Evolutionary conservation across 257 asterid genomes (phyloP), one percentile per base, ranked within the genome.

Genomic region (Penstemon davidsonii): DNA sequence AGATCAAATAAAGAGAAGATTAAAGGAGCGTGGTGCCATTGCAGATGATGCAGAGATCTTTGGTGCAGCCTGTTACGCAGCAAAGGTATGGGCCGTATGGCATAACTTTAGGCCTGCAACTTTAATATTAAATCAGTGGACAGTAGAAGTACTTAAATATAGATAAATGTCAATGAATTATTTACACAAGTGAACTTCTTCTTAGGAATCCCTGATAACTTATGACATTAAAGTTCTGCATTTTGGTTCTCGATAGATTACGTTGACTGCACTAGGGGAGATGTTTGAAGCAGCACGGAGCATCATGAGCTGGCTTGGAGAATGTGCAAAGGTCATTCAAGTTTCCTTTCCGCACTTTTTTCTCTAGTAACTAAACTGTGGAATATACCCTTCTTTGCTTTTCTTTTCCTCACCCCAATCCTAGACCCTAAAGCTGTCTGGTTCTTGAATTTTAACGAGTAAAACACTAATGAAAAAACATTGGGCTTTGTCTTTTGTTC

Each of bases 231-330:
- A 53, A 45, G 38, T 54, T 69, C 9, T 71, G 60, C 49, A 67
- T 75, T 1, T 64, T 80, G 68, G 15, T 76, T 45, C 64, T 81
- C 66, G 66, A 66, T 77, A 93, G 98, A 80, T 77, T 81, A 93
- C 97, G 54, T 84, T 93, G 72, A 85, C 90, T 62, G 98, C 98
- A 57, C 75, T 92, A n/a, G 98, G 88, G 52, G 85, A 86, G 79
- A 92, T 92, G 97, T 92, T 92, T 80, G 92, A 88, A 82, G 94
- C 94, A 75, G 97, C 98, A 67, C 82, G 95, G 73, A 71, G 91
- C 81, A 93, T 90, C 77, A 93, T 93, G 98, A 74, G 68, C 75
- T 93, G 98, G 98, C 98, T 93, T 53, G 97, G 95, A 72, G 97
- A 93, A 18, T 93, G 97, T 78, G 98, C 98, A 11, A 93, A 90